These are phyloP conservation scores for Gossypium anomalum DNA, from an alignment of 345 rosid species.

Conservation along the genomic window DNA sequence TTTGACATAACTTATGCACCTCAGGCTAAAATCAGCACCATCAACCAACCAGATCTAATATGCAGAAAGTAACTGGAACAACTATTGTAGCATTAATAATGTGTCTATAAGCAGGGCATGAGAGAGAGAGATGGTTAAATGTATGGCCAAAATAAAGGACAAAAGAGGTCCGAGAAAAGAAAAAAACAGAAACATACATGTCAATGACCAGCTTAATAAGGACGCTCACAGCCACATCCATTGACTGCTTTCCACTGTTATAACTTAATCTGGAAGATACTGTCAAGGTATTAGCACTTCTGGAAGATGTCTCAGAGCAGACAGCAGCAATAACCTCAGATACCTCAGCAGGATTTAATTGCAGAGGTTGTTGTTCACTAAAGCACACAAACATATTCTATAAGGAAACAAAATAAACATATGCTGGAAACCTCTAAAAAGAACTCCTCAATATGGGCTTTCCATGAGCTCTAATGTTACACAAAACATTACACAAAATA, in stretches of 20 bases:
- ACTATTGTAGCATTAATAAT: not conserved
- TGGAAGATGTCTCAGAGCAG: conserved; percentile 72
- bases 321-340: conserved; percentile 96
- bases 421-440: not conserved
- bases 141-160: not conserved
- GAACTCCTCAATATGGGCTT: too few relatives aligned
- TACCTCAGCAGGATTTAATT: conserved; percentile 79
- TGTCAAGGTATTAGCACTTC: conserved; percentile 57
- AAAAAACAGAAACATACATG: conserved; percentile 50
- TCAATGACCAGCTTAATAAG: conserved; percentile 94
- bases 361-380: conserved; percentile 98
- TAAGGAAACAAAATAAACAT: not conserved
- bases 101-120: not conserved
- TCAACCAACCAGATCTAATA: not conserved
- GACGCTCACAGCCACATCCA: conserved; percentile 98
- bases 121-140: not conserved
- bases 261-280: conserved; percentile 75
- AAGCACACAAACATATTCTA: conserved; percentile 25
- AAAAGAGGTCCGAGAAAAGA: not conserved
- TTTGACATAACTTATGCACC: not conserved
- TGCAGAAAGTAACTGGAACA: not conserved
- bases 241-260: conserved; percentile 77
- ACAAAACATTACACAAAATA: too few relatives aligned
- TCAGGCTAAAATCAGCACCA: not conserved
- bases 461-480: too few relatives aligned